phyloP scores from a whole-genome alignment of 83 land plant genomes.

The Diphasiastrum complanatum region DNA sequence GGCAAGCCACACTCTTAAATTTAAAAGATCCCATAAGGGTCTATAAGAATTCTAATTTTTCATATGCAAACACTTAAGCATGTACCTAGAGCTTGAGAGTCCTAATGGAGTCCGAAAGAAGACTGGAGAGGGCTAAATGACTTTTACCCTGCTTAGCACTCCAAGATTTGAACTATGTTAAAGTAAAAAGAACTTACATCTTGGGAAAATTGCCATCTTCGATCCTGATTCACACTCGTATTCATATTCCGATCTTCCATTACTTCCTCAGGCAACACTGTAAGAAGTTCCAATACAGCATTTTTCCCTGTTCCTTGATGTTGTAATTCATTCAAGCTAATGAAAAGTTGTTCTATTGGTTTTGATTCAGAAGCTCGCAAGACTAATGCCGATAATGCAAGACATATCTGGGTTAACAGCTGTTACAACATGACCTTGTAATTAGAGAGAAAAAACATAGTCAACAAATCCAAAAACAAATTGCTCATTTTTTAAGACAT shows the following conservation, averaged over 20 bases:
- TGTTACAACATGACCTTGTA: constrained; percentile 24
- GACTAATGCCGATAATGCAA: constrained; percentile 83
- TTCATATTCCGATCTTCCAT: constrained; percentile 53
- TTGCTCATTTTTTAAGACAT: not conserved
- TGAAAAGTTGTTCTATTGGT: constrained; percentile 77
- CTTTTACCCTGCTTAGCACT: no score
- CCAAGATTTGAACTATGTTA: no score
- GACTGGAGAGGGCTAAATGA: no score
- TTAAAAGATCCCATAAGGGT: no score
- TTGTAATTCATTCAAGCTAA: constrained; percentile 58
- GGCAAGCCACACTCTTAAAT: no score
- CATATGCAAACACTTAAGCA: no score
- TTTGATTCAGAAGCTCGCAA: constrained; percentile 69
- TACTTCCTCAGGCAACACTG: constrained; percentile 94
- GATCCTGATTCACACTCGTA: constrained; percentile 38
- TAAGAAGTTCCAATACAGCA: constrained; percentile 87
- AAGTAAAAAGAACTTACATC: constrained; percentile 81
- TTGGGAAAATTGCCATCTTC: constrained; percentile 60
- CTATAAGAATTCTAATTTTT: no score
- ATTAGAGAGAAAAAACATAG: not conserved
- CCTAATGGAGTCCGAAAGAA: no score
- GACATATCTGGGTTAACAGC: constrained; percentile 94
- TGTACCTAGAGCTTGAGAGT: no score
- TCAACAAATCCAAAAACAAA: not conserved
- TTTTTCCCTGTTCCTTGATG: constrained; percentile 58